Conservation (phyloP, 805 yeast genomes). For the Sporopachydermia lactativora region DNA sequence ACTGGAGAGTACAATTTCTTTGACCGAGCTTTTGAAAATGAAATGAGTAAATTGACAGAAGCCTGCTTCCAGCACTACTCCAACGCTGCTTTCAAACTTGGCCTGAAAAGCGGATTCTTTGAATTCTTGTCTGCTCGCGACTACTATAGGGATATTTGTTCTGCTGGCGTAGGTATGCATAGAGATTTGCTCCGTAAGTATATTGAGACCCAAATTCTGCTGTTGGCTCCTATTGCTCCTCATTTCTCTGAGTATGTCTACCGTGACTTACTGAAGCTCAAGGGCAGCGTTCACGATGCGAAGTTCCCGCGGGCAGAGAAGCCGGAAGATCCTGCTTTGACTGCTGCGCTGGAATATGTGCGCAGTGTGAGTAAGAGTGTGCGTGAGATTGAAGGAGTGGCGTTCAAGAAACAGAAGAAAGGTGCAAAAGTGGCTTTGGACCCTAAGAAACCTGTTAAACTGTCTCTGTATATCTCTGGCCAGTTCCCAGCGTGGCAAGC, state of each 20-base stretch:
- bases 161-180: conserved; percentile 55
- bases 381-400: conserved; percentile 86
- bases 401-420: conserved; percentile 74
- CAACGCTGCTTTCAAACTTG: conserved; percentile 70
- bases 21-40: conserved; percentile 85
- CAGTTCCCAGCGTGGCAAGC: conserved; percentile 89
- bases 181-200: conserved; percentile 66
- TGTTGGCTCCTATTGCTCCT: conserved; percentile 88
- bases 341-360: conserved; percentile 66
- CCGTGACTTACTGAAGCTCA: conserved; percentile 63
- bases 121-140: conserved; percentile 94
- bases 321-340: conserved; percentile 45
- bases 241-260: conserved; percentile 88
- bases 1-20: conserved; percentile 43
- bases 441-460: conserved; percentile 51
- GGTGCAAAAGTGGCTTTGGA: conserved; percentile 62
- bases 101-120: conserved; percentile 80
- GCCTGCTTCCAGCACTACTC: conserved; percentile 59
- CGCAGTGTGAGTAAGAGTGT: conserved; percentile 67
- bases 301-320: conserved; percentile 65
- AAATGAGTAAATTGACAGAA: conserved; percentile 72
- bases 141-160: conserved; percentile 76
- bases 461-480: conserved; percentile 60
- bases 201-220: conserved; percentile 73
- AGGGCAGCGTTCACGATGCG: conserved; percentile 56